These are phyloP conservation scores for Aspergillus leporis DNA, from an alignment of 495 filamentous ascomycete species.

Conservation along the genomic window DNA sequence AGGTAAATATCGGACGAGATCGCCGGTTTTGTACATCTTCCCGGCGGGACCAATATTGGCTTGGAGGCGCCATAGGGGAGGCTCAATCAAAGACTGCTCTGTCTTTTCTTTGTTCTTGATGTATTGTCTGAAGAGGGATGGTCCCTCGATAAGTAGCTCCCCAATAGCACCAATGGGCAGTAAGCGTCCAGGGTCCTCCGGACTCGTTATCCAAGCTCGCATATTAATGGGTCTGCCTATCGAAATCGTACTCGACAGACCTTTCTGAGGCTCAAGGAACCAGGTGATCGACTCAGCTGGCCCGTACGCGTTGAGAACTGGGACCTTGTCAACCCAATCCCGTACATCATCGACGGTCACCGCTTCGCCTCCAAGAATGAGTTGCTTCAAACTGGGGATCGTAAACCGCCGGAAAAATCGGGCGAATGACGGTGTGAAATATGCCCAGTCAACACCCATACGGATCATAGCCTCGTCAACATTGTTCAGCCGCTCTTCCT, in stretches of 20 bases:
- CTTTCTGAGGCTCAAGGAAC: too few relatives aligned
- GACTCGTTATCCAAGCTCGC: conserved; percentile 46
- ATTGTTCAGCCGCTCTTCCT: conserved; percentile 52
- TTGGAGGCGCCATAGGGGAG: conserved; percentile 45
- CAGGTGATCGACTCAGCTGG: too few relatives aligned
- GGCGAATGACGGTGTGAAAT: conserved; percentile 53
- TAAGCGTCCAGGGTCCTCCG: conserved; percentile 42
- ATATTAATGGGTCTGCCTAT: too few relatives aligned
- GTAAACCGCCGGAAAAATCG: conserved; percentile 41
- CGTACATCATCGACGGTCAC: conserved; percentile 39
- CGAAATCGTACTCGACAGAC: too few relatives aligned
- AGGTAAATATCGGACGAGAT: conserved; percentile 56
- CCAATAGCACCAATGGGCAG: conserved; percentile 52
- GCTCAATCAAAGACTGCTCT: conserved; percentile 43
- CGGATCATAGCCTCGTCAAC: conserved; percentile 45
- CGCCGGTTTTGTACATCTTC: conserved; percentile 51
- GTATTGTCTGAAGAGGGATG: conserved; percentile 52
- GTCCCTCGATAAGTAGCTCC: conserved; percentile 56
- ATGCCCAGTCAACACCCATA: conserved; percentile 45
- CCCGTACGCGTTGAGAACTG: too few relatives aligned
- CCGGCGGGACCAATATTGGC: conserved; percentile 33
- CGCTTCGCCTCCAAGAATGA: conserved; percentile 56
- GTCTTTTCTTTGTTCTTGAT: conserved; percentile 50
- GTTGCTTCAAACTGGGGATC: conserved; percentile 44
- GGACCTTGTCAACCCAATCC: conserved; percentile 27